Conservation (phyloP, 257 asterid species). For the Verbascum thapsus region DNA sequence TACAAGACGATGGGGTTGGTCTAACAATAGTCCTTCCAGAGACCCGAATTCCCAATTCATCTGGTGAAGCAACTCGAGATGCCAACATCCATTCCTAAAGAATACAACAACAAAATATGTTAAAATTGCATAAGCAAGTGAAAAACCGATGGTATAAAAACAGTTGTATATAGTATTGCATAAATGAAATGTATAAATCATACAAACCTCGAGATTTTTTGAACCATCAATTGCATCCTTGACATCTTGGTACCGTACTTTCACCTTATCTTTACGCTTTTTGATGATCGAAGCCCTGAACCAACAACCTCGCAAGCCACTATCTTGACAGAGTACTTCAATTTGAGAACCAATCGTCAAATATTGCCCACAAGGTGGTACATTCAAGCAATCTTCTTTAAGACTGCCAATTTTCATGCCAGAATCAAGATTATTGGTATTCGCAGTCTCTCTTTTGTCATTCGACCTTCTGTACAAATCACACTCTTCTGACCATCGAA, state of each 20-base stretch:
- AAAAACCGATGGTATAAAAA: too few relatives aligned
- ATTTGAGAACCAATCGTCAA: constrained; percentile 63
- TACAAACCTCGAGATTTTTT: constrained; percentile 66
- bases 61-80: constrained; percentile 57
- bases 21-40: constrained; percentile 66
- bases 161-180: too few relatives aligned
- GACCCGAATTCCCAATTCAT: constrained; percentile 52
- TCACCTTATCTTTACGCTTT: constrained; percentile 70
- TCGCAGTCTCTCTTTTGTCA: constrained; percentile 26
- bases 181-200: neutral
- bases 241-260: constrained; percentile 68
- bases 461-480: constrained; percentile 34
- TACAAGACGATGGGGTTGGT: constrained; percentile 40
- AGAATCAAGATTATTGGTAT: constrained; percentile 5
- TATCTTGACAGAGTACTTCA: constrained; percentile 84
- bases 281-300: constrained; percentile 71
- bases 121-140: neutral
- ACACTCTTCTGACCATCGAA: constrained; percentile 49
- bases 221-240: constrained; percentile 77
- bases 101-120: constrained; percentile 1
- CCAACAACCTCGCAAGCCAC: constrained; percentile 96
- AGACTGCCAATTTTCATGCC: neutral
- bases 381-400: constrained; percentile 30
- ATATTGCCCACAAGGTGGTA: constrained; percentile 23
- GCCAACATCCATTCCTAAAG: constrained; percentile 80